Evolutionary conservation across 2,329 filamentous ascomycete genomes (phyloP), one percentile per base, ranked within the genome.

Genomic region (Talaromyces sp.): DNA sequence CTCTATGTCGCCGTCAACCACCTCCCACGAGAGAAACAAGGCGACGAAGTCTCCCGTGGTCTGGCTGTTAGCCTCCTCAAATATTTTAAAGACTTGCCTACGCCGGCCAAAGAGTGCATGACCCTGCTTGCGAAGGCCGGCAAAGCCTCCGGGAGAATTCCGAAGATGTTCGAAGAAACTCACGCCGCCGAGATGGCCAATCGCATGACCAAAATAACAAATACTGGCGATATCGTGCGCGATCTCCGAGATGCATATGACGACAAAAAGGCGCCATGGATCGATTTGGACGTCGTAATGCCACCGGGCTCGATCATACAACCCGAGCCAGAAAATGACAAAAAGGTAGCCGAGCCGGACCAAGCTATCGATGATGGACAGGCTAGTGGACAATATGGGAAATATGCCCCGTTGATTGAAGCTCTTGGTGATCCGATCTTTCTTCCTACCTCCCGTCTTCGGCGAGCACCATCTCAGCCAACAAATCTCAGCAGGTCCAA

Each of bases 21-120:
- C 74, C 84, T 99, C 51, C 92, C 95, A 50, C 89, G 92, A 72
- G 94, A 97, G 73, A 92, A 93, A 76, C 95, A 98, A 80, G 94
- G 94, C 70, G 94, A 98, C 74, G 94, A 98, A 76, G 83, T 96
- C 66, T 96, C 90, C 77, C 88, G 95, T 53, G 95, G 89, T 18
- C 83, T 99, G 61, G 95, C 94, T 55, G 96, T 98, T 76, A 92
- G 91, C 61, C 82, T 99, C 67, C 89, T 89, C 81, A 97, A 96
- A 75, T 99, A 97, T 81, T 98, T 97, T 73, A 85, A 86, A 64
- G 94, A 98, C 77, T 82, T 99, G 58, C 87, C 93, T 27, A 85
- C 89, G 60, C 81, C 84, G 42, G 88, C 92, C 72, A 96, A 92
- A 80, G 82, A 82, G 69, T 83, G 87, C 64, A 83, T 96, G 74